Conservation (phyloP, 352 stramenopile species). For the Pythium pectinolyticum region DNA sequence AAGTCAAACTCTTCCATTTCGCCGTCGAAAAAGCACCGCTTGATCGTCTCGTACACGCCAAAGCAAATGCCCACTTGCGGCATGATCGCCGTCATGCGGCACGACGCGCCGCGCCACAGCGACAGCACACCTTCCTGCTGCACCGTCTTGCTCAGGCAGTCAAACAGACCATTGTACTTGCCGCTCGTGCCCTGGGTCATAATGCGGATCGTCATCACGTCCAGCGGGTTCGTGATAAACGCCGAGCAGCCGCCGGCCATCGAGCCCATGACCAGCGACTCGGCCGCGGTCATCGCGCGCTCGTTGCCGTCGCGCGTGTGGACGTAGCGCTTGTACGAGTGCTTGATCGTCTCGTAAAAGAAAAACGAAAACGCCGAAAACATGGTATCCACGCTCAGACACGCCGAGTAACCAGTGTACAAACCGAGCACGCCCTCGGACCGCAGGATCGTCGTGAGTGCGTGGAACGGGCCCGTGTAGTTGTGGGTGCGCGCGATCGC, state of each 20-base stretch:
- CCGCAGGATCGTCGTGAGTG: constrained; percentile 57
- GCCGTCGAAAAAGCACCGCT: constrained; percentile 63
- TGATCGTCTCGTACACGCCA: constrained; percentile 85
- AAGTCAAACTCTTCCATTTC: constrained; percentile 71
- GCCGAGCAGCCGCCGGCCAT: constrained; percentile 60
- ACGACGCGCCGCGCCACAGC: constrained; percentile 72
- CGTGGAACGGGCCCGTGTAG: constrained; percentile 65
- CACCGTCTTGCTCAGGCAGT: constrained; percentile 65
- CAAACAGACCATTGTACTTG: constrained; percentile 54
- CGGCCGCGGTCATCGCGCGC: constrained; percentile 41
- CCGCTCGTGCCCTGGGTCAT: constrained; percentile 82
- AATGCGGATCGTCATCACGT: constrained; percentile 76
- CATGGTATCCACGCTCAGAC: constrained; percentile 77
- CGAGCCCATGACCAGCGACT: constrained; percentile 61
- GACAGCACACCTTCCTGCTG: constrained; percentile 49
- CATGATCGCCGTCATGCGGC: constrained; percentile 74
- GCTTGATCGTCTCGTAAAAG: constrained; percentile 80
- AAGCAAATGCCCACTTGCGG: constrained; percentile 83
- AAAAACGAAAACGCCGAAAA: constrained; percentile 83
- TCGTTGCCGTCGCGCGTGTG: constrained; percentile 30
- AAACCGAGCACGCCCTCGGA: constrained; percentile 64
- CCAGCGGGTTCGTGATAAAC: constrained; percentile 80
- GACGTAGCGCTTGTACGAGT: constrained; percentile 45
- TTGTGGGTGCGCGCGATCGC: constrained; percentile 70
- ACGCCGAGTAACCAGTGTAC: constrained; percentile 75